Conservation (phyloP, 2,329 filamentous ascomycete species). For the Teratosphaeria pseudoeucalypti region DNA sequence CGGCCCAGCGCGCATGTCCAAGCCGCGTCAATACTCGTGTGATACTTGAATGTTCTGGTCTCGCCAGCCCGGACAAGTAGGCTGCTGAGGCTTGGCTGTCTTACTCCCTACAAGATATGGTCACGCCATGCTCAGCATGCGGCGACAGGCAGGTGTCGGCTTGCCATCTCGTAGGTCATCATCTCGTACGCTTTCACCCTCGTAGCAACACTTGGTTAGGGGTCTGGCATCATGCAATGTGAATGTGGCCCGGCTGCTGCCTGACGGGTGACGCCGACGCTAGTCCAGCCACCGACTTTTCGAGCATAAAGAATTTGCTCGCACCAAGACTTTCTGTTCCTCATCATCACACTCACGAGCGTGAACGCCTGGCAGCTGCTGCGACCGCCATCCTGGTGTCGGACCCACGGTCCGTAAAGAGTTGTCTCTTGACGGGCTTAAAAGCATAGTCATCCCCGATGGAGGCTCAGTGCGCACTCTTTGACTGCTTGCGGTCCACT, state of each 20-base stretch:
- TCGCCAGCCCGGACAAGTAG: too few species aligned
- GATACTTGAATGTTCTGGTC: too few species aligned
- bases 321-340: neutral
- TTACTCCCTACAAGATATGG: too few species aligned
- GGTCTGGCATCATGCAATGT: neutral
- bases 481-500: neutral
- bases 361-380: neutral
- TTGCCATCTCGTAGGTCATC: too few species aligned
- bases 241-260: neutral
- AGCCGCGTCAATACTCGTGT: too few species aligned
- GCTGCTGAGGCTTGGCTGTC: too few species aligned
- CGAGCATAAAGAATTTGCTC: neutral
- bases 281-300: neutral
- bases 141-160: too few species aligned
- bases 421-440: neutral
- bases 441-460: neutral
- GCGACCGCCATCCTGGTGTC: neutral
- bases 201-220: neutral
- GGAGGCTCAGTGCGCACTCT: neutral
- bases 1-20: too few species aligned
- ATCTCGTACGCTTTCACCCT: neutral
- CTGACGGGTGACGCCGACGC: neutral
- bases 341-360: neutral
- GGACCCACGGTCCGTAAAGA: neutral
- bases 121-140: too few species aligned